phyloP scores from a whole-genome alignment of 345 rosid species.

The Cardiospermum halicacabum region DNA sequence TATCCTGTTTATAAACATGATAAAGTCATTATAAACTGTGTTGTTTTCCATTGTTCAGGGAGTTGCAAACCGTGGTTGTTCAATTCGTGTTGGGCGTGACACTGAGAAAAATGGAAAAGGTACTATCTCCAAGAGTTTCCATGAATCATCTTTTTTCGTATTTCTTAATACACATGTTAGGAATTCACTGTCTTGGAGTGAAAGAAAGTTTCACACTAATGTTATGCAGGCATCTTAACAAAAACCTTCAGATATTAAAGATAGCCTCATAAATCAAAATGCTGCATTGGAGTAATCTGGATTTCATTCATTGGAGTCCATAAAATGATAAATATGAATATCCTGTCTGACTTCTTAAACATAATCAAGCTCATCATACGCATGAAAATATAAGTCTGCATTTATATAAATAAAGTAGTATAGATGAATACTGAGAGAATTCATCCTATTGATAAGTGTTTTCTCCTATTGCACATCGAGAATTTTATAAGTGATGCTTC shows the following conservation, averaged over 20 bases:
- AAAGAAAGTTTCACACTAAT: not conserved
- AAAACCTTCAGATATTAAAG: not conserved
- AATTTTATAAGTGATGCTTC: slow-evolving; percentile 2
- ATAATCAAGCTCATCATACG: not conserved
- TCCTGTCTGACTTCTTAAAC: not conserved
- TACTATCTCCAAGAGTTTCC: slow-evolving; percentile 14
- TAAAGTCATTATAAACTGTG: slow-evolving; percentile 1
- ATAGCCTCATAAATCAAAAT: not conserved
- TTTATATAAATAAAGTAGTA: not conserved
- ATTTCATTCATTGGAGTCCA: not conserved
- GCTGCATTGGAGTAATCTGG: slow-evolving; percentile 1
- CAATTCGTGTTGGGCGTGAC: slow-evolving; percentile 94
- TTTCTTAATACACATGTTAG: not conserved
- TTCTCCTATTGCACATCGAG: not conserved
- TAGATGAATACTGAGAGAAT: not conserved
- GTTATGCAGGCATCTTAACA: not conserved
- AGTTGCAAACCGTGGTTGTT: slow-evolving; percentile 96
- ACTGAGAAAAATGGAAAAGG: slow-evolving; percentile 93
- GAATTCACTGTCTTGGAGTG: too few relatives aligned
- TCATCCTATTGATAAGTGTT: not conserved
- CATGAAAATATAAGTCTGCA: not conserved
- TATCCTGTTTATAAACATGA: not conserved
- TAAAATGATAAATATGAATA: not conserved
- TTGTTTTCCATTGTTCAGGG: slow-evolving; percentile 45
- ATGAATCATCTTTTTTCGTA: not conserved